phyloP scores from a whole-genome alignment of 805 yeast genomes.

The Ogataea trehaloabstinens region DNA sequence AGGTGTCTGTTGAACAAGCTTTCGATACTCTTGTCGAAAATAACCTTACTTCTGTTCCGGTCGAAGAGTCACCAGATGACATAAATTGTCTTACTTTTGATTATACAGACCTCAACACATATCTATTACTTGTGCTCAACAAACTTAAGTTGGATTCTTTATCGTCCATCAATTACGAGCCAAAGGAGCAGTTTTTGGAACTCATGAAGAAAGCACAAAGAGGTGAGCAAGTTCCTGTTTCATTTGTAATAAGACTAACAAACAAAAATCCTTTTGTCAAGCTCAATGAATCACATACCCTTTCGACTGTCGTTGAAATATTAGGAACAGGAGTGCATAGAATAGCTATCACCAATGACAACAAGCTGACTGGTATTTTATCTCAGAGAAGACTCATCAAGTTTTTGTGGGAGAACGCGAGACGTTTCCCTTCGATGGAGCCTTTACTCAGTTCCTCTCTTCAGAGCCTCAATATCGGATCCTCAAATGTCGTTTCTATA shows the following conservation, averaged over 20 bases:
- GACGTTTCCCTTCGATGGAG: constrained; percentile 81
- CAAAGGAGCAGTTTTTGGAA: constrained; percentile 39
- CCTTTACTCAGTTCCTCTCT: constrained; percentile 65
- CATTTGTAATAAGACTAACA: constrained; percentile 78
- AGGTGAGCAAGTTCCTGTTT: constrained; percentile 90
- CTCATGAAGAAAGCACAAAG: constrained; percentile 64
- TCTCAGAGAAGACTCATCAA: constrained; percentile 87
- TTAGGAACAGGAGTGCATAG: constrained; percentile 96
- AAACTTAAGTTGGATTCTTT: constrained; percentile 47
- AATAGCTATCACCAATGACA: constrained; percentile 64
- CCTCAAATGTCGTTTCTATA: constrained; percentile 69
- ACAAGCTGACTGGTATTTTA: constrained; percentile 73
- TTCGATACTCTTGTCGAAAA: constrained; percentile 72
- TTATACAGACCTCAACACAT: constrained; percentile 86
- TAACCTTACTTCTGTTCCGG: constrained; percentile 85
- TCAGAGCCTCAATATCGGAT: constrained; percentile 73
- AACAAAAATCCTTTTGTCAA: constrained; percentile 88
- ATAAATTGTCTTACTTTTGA: constrained; percentile 83
- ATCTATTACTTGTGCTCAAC: constrained; percentile 79
- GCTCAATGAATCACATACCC: constrained; percentile 63
- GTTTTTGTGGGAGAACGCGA: constrained; percentile 89
- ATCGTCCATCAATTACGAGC: constrained; percentile 30
- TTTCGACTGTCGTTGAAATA: constrained; percentile 76
- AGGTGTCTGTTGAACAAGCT: constrained; percentile 80
- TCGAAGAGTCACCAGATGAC: constrained; percentile 53